phyloP scores from a whole-genome alignment of 306 rosid species.

The Psophocarpus tetragonolobus region DNA sequence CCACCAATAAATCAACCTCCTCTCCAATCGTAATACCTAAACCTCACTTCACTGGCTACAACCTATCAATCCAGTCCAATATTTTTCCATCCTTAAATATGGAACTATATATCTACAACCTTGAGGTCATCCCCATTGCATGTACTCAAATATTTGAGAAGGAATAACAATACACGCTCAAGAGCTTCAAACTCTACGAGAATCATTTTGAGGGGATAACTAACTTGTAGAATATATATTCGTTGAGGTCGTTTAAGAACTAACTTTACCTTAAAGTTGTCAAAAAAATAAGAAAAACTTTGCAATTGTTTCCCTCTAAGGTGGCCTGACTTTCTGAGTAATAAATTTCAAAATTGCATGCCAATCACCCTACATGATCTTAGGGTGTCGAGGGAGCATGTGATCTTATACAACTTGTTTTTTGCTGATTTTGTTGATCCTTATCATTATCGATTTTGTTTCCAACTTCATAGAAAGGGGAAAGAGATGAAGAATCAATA shows the following conservation, averaged over 20 bases:
- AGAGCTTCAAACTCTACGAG: neutral
- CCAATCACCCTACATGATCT: neutral
- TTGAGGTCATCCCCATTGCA: neutral
- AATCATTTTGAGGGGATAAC: neutral
- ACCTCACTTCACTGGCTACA: neutral
- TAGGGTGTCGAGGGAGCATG: neutral
- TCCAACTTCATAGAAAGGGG: neutral
- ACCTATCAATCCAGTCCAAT: neutral
- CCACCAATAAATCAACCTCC: neutral
- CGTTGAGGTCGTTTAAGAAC: neutral
- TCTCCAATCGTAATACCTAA: neutral
- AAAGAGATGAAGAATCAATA: neutral
- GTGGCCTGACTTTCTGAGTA: neutral
- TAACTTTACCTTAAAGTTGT: neutral
- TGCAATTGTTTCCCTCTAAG: neutral
- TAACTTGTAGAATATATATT: neutral
- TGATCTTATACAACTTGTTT: neutral
- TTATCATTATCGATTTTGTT: neutral
- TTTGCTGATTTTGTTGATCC: neutral
- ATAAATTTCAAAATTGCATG: neutral
- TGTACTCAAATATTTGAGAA: neutral
- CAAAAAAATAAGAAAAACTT: neutral
- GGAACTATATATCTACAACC: neutral
- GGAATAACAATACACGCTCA: neutral
- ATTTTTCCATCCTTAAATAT: neutral